Conservation (phyloP, 352 stramenopile species). For the Pythium myriotylum region DNA sequence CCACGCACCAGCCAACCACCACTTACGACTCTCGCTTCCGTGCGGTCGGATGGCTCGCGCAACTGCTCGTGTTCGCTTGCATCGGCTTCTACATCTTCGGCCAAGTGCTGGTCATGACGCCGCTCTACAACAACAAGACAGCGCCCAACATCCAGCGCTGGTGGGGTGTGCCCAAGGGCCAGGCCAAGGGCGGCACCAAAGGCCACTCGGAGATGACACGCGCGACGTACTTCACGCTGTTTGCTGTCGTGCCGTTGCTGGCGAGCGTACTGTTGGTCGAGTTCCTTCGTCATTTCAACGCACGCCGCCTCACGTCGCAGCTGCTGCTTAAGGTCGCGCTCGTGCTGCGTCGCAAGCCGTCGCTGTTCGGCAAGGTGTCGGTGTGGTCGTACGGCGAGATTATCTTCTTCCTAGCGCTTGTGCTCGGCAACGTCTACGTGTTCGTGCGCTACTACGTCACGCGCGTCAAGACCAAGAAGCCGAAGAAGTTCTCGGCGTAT, state of each 20-base stretch:
- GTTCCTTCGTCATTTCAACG: constrained; percentile 39
- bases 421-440: constrained; percentile 23
- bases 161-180: constrained; percentile 31
- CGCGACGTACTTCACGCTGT: constrained; percentile 56
- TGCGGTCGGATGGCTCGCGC: not conserved
- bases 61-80: constrained; percentile 9
- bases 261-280: constrained; percentile 43
- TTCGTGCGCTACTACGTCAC: constrained; percentile 22
- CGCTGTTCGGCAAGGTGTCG: constrained; percentile 30
- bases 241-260: constrained; percentile 41
- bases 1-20: not conserved
- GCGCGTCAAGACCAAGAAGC: constrained; percentile 12
- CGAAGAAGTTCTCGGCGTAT: constrained; percentile 17
- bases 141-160: constrained; percentile 25
- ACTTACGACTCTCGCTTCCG: not conserved
- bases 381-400: constrained; percentile 43
- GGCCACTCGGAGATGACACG: constrained; percentile 53
- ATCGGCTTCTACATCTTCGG: constrained; percentile 34
- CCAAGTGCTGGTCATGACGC: constrained; percentile 32
- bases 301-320: constrained; percentile 37
- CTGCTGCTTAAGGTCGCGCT: constrained; percentile 33
- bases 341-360: constrained; percentile 48
- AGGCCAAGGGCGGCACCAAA: constrained; percentile 9
- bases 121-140: constrained; percentile 24
- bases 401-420: constrained; percentile 37